Base-by-base conservation (phyloP, 768 basidiomycete genomes). In the Asterophora lycoperdoides region DNA sequence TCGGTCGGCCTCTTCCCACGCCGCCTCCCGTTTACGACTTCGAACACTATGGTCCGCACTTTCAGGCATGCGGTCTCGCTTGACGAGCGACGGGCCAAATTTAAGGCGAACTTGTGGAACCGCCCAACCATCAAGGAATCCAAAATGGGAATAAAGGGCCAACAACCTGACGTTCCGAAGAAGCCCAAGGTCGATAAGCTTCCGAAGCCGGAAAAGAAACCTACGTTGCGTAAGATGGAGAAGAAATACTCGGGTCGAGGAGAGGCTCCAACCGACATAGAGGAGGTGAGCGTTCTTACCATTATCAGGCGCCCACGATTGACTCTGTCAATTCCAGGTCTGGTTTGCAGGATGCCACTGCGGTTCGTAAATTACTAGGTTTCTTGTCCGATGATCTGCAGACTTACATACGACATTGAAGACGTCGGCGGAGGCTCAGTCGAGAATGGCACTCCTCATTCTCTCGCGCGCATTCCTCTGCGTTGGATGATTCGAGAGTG, bases 401-500 rank as follows among this genome's bases (percentile, higher is more conserved):
- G 15, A 32, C 3, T 39, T 6, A 29, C 42, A 36, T 26, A 33
- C 28, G 18, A 28, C 32, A 8, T 28, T 7, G 30, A 26, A 65
- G 64, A 68, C 41, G 59, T 68, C 17, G 65, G 67, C 5, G 67
- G 67, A 23, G 66, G 67, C 13, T 65, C 65, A 0, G 64, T 67
- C 13, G 49, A 55, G 2, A 78, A 81, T 57, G 69, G 68, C 28
- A 74, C 71, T 0, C 64, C 66, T 1, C 61, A 79, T 42, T 69
- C 71, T 3, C 75, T 84, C 0, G 74, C 80, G 0, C 71, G 77
- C 43, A 78, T 82, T 35, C 62, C 81, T 3, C 70, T 84, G 2
- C 72, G 76, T 1, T 84, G 86, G 86, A 86, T 89, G 84, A 65
- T 89, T 26, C 78, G 86, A 28, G 79, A 88, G 57, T 80, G 77